Percentiles rank a stretch among this genome's conserved stretches.
These are phyloP conservation scores for Podospora pseudocomata DNA, from an alignment of 495 filamentous ascomycete species.

Conservation along the genomic window DNA sequence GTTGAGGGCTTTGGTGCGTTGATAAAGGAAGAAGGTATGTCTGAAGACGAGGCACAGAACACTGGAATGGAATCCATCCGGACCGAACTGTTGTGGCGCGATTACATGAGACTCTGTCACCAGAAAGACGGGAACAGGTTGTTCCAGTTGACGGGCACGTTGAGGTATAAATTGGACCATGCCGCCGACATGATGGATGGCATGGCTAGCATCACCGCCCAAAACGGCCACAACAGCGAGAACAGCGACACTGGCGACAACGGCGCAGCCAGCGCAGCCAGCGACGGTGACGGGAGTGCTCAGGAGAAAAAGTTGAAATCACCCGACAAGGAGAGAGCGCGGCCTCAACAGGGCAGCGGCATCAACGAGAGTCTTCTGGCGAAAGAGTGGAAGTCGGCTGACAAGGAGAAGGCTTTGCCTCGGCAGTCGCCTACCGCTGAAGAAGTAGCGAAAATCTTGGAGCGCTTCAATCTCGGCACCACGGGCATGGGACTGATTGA, in stretches of 20 bases:
- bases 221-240: not conserved
- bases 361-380: constrained; percentile 10
- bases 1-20: constrained; percentile 48
- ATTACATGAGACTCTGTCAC: constrained; percentile 69
- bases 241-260: too few relatives aligned
- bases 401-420: constrained; percentile 14
- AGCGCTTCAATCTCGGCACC: constrained; percentile 56
- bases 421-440: constrained; percentile 33
- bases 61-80: constrained; percentile 63
- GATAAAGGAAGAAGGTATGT: constrained; percentile 36
- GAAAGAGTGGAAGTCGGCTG: constrained; percentile 40
- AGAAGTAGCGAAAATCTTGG: constrained; percentile 36
- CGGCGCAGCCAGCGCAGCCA: too few relatives aligned
- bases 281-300: too few relatives aligned
- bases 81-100: constrained; percentile 70
- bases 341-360: not conserved
- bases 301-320: too few relatives aligned
- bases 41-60: constrained; percentile 41
- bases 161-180: constrained; percentile 35
- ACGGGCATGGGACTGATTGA: constrained; percentile 71
- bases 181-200: not conserved
- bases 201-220: too few relatives aligned
- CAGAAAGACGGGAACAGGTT: constrained; percentile 59
- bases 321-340: too few relatives aligned
- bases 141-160: constrained; percentile 59